Evolutionary conservation across 2,329 filamentous ascomycete species (phyloP), one percentile per base, ranked within the genome.

Genomic region (Conoideocrella luteorostrata): DNA sequence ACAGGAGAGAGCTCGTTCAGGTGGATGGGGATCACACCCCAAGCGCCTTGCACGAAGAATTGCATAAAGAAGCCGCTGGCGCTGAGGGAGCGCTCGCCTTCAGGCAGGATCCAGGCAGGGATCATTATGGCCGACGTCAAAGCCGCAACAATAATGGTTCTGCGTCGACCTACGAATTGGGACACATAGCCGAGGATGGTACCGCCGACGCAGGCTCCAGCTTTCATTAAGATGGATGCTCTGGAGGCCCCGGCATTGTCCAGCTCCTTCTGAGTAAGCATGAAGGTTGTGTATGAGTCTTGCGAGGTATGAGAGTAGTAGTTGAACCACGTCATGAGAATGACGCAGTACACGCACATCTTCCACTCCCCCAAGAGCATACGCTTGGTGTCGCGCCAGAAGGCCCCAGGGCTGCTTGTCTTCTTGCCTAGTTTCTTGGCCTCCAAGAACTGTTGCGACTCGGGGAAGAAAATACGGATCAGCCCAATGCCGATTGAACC

Each of bases 201-300:
- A 21, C 84, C 84, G 26, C 84, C 86, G 1, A 88, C 77, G 52
- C 83, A 86, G 34, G 86, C 84, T 21, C 86, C 86, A 1, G 76
- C 80, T 66, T 89, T 89, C 81, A 88, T 88, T 46, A 90, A 64
- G 52, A 90, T 89, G n/a, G 78, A 84, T 13, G 84, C 84, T n/a
- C 84, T 78, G 7, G 76, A 84, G 4, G 85, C 82, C 1, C 71
- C 72, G 2, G 68, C 57, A 54, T 86, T 83, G 43, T 71, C 56
- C 46, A 90, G 71, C 50, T 81, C 78, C 64, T 90, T 89, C 53
- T 87, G 75, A 4, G 74, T 74, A 30, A 83, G 70, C 82, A 90
- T 84, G 59, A 89, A 88, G 3, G 86, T 89, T 0, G 86, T 88
- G 67, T 89, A 90, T 39, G 77, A 84, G 66, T 91, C 86, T 61